Base-by-base conservation (phyloP, 225 moss, liverwort and hornwort species). In the Bryoerythrophyllum caledonicum region DNA sequence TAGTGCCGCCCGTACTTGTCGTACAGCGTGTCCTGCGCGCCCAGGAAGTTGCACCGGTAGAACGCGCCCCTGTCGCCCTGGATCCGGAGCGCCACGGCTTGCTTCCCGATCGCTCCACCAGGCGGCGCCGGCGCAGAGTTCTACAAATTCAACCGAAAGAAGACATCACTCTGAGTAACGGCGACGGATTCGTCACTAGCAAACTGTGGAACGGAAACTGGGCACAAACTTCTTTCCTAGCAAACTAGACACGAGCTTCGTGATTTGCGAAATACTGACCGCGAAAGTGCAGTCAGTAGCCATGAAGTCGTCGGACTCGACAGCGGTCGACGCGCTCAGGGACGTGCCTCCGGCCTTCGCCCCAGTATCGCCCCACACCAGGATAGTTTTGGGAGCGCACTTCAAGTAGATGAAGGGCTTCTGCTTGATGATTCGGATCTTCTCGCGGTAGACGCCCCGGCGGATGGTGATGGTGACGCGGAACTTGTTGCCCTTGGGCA, bases 21-120 rank as follows among this genome's bases (percentile, higher is more conserved):
- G 37, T 74, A 75, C 6, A 74, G 48, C 0, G 80, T 80, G 70
- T 80, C 80, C 3, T 86, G 85, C 0, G 78, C 79, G 0, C 85
- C 82, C 1, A 27, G 16, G 35, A 86, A 75, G 0, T 10, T 23
- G 73, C 75, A 76, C 4, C 79, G 16, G 68, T 85, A 85, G 43
- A 85, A 82, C 4, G 82, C 82, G 0, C 58, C 78, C 38, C 63
- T 14, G 26, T 85, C 85, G 0, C 82, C 85, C 51, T 79, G 63
- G 8, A 82, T 76, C 0, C 75, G 63, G 1, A 85, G 57, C 1
- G 85, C 85, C 46, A 85, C 85, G 0, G 82, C 85, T 28, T 85
- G 85, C 58, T 54, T 70, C 4, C 79, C 79, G 0, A 68, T 51
- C 0, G 86, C 75, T 0, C 86, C 86, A 8, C 79, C 75, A 0